Evolutionary conservation across 805 yeast genomes (phyloP).

Genomic region (Sugiyamaella qingdaonensis): DNA sequence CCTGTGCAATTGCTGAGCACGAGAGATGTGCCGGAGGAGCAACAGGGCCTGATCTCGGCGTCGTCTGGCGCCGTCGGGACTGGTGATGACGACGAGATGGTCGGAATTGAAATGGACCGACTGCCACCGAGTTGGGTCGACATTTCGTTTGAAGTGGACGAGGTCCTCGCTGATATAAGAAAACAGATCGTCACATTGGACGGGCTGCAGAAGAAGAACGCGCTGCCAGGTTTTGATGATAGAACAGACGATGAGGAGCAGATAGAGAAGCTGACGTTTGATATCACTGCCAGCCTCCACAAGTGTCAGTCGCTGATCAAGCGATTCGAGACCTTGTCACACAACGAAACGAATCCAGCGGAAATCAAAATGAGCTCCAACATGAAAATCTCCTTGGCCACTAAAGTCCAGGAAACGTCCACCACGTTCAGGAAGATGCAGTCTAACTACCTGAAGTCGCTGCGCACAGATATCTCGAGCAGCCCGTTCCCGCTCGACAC

Average conservation of each 20-base stretch:
- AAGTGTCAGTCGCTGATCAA: constrained; percentile 73
- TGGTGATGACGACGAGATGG: constrained; percentile 24
- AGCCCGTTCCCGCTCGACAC: constrained; percentile 9
- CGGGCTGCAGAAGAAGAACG: constrained; percentile 69
- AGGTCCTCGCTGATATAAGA: constrained; percentile 49
- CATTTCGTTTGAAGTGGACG: constrained; percentile 67
- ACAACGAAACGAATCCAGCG: constrained; percentile 37
- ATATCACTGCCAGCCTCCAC: constrained; percentile 72
- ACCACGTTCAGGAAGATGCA: constrained; percentile 81
- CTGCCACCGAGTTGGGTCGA: constrained; percentile 79
- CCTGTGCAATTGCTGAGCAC: constrained; percentile 28
- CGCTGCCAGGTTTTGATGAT: constrained; percentile 86
- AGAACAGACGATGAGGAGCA: constrained; percentile 67
- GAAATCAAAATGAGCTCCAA: constrained; percentile 70
- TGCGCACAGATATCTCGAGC: constrained; percentile 64
- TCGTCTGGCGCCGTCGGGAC: constrained; percentile 30
- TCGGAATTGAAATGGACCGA: constrained; percentile 54
- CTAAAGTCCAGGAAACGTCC: constrained; percentile 73
- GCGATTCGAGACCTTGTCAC: constrained; percentile 47
- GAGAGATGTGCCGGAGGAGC: constrained; percentile 47
- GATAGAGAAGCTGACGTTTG: constrained; percentile 73
- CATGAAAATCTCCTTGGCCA: constrained; percentile 78
- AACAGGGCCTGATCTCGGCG: constrained; percentile 50
- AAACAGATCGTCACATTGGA: constrained; percentile 56
- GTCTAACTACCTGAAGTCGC: constrained; percentile 78